Evolutionary conservation across 805 yeast species (phyloP), one percentile per base, ranked within the genome.

Genomic region (Ogataea ganodermae): DNA sequence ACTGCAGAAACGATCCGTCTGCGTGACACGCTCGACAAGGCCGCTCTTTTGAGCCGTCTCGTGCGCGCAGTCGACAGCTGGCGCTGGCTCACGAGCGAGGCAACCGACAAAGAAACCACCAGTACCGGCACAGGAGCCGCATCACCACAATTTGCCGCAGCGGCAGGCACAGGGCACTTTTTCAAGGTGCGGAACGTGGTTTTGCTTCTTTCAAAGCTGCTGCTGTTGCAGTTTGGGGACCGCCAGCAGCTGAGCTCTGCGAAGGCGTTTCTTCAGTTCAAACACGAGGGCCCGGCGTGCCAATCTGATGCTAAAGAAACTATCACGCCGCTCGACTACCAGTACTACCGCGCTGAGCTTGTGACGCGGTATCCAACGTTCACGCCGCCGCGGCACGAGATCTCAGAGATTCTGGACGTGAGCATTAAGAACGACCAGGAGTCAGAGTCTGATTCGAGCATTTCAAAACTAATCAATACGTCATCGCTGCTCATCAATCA

Each of bases 271-370:
- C 64, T 84, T 18, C 63, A 70, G 24, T 57, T 67, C 24, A 70
- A 69, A 36, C 78, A 74, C 58, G 71, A 70, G 20, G 42, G 22
- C 17, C 14, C 8, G 38, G 6, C 24, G 7, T 6, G 23, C 23
- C 3, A 33, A 4, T 17, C 6, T n/a, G 46, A 43, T 4, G 47
- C 45, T 5, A 30, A 42, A 17, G 69, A 32, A 63, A 57, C 39
- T 0, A 83, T 91, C 8, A 83, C 96, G 0, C 96, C 96, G 0
- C 66, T 88, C n/a, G 96, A 91, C 54, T 92, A 88, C 61, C 83
- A 81, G 58, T 81, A 86, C 6, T 90, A 87, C 60, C 73, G 89
- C 51, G 87, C 86, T 44, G 95, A 89, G 50, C 63, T 91, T 2
- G 64, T 74, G 3, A 78, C 89, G 9, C 76, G 96, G 51, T 92